These are phyloP conservation scores for Soucietia sequanensis DNA, from an alignment of 805 yeast genomes.

Conservation along the genomic window DNA sequence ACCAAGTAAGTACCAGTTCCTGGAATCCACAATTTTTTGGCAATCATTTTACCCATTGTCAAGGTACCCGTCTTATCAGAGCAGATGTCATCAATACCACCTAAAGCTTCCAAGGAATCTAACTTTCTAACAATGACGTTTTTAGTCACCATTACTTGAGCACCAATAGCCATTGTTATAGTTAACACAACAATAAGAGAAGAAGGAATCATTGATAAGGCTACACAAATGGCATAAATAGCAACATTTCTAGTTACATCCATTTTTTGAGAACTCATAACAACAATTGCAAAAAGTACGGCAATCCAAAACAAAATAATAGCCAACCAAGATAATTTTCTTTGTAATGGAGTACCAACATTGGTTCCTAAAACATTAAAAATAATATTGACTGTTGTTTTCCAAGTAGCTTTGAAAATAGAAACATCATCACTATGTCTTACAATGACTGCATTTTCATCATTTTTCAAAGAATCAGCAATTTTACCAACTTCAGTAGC, in stretches of 20 bases:
- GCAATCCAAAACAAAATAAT: conserved; percentile 70
- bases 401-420: conserved; percentile 41
- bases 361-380: conserved; percentile 74
- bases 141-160: conserved; percentile 67
- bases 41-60: conserved; percentile 78
- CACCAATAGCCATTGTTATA: conserved; percentile 83
- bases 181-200: conserved; percentile 77
- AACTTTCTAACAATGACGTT: conserved; percentile 74
- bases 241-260: conserved; percentile 78
- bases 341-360: conserved; percentile 80
- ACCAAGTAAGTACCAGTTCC: conserved; percentile 56
- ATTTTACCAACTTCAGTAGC: conserved; percentile 73
- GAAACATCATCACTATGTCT: conserved; percentile 42
- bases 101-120: conserved; percentile 76
- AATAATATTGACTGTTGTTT: conserved; percentile 51
- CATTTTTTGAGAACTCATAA: conserved; percentile 80
- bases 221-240: conserved; percentile 84
- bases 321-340: conserved; percentile 75
- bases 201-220: conserved; percentile 79
- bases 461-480: conserved; percentile 54
- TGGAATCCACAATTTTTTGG: conserved; percentile 69
- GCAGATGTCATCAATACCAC: conserved; percentile 76
- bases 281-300: conserved; percentile 81
- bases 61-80: conserved; percentile 84
- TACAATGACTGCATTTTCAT: conserved; percentile 39